Conservation (phyloP, 2,329 filamentous ascomycete genomes). For the Microdochium paspali region DNA sequence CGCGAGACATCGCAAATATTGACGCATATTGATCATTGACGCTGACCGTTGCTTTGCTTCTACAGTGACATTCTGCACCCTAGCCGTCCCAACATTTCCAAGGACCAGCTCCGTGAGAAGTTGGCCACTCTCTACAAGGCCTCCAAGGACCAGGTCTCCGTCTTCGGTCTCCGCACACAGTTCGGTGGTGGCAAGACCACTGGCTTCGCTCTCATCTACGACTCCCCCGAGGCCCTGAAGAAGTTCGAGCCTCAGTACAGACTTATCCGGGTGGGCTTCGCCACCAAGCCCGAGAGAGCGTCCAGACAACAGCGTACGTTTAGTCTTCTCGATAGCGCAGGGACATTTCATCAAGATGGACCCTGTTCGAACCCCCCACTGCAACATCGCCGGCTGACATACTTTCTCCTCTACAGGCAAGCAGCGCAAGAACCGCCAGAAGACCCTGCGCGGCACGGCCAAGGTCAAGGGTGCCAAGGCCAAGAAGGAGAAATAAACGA, state of each 20-base stretch:
- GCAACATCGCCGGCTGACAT: not conserved
- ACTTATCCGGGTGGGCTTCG: slow-evolving; percentile 86
- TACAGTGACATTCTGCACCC: slow-evolving; percentile 97
- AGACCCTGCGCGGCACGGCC: slow-evolving; percentile 95
- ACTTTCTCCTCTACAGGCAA: slow-evolving; percentile 60
- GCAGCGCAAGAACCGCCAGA: slow-evolving; percentile 99
- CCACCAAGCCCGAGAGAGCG: slow-evolving; percentile 92
- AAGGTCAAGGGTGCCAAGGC: slow-evolving; percentile 94
- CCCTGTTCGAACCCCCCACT: not conserved
- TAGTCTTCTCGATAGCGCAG: slow-evolving; percentile 1
- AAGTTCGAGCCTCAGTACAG: slow-evolving; percentile 99
- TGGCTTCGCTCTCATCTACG: slow-evolving; percentile 97
- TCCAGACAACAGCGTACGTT: slow-evolving; percentile 98
- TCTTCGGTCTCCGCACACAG: slow-evolving; percentile 97
- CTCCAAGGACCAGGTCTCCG: slow-evolving; percentile 92
- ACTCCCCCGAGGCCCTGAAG: slow-evolving; percentile 96
- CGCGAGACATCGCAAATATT: not conserved
- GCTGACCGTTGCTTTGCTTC: slow-evolving; percentile 2
- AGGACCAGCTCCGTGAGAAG: slow-evolving; percentile 96
- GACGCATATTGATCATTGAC: not conserved
- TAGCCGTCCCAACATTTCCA: slow-evolving; percentile 95
- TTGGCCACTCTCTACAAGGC: slow-evolving; percentile 95
- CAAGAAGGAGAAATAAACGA: slow-evolving; percentile 85
- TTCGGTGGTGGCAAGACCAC: slow-evolving; percentile 99
- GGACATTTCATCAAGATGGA: not conserved